Evolutionary conservation across 2,329 filamentous ascomycete genomes (phyloP), one percentile per base, ranked within the genome.

Genomic region (Akanthomyces lecanii): DNA sequence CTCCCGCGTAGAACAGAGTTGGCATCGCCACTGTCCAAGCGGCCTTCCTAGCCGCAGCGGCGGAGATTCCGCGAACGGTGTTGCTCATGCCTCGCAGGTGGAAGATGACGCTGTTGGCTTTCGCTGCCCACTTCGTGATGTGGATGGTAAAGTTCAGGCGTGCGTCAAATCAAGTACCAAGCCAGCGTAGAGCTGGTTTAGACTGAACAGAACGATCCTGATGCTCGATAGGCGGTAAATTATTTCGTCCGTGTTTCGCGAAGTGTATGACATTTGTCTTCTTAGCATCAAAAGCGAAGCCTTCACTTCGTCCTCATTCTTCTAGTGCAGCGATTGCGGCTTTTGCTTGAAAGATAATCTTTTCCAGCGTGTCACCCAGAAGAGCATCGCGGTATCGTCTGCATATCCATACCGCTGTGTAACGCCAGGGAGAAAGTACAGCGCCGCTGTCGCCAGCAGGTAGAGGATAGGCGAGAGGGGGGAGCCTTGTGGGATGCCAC

Each of bases 181-280:
- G 64, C 67, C 65, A 70, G 18, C 62, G 59, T 38, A 69, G 64
- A 11, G 66, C 59, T 7, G 55, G n/a, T 42, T 55, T 53, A 5
- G 62, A 52, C 30, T 59, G 25, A 18, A 59, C 63, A 14, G 52
- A 36, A 4, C 30, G 52, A 23, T 56, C 48, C 30, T 48, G 36
- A 50, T 65, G 57, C 44, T 56, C 33, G 42, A 66, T 60, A 4
- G 52, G 18, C 8, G 50, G 57, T 55, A 42, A 7, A 25, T 12
- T 59, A 36, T 23, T 62, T 38, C 52, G 50, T 53, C 23, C 44
- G 14, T 54, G 63, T 44, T 36, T 51, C 6, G 61, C 59, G 55
- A 69, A 68, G 50, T 70, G 63, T 23, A 70, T 68, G 3, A 68
- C 64, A 53, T 70, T 64, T 28, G 66, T 68, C 51, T 70, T 70